phyloP scores from a whole-genome alignment of 1,139 yeast genomes.

The Pichia sp. region DNA sequence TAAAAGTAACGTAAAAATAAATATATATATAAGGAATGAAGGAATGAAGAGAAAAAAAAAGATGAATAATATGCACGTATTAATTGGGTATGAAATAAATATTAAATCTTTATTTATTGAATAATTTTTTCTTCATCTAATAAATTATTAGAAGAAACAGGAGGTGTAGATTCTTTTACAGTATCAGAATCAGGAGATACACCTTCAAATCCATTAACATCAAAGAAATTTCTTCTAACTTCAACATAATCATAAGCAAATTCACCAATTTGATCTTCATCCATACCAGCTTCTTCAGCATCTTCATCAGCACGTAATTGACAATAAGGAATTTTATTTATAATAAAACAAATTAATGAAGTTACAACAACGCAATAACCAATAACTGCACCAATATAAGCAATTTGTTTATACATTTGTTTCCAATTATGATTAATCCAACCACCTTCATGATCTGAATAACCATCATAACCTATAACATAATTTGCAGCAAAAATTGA shows the following conservation, averaged over 20 bases:
- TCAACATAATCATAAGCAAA: constrained; percentile 98
- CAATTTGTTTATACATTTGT: constrained; percentile 86
- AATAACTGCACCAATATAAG: constrained; percentile 65
- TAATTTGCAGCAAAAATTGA: constrained; percentile 83
- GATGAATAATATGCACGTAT: not conserved
- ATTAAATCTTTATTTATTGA: not conserved
- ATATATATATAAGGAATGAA: too few species aligned
- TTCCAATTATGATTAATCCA: constrained; percentile 89
- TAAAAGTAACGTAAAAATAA: too few species aligned
- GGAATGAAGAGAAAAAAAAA: too few species aligned
- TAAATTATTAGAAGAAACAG: not conserved
- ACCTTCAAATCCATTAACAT: constrained; percentile 35
- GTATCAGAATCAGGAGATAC: constrained; percentile 15
- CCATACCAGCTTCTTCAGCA: constrained; percentile 86
- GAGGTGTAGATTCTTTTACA: not conserved
- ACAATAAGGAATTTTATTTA: constrained; percentile 78
- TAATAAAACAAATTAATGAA: constrained; percentile 63
- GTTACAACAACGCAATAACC: constrained; percentile 81
- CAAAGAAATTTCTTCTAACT: constrained; percentile 86
- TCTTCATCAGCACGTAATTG: constrained; percentile 74
- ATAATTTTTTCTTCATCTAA: not conserved
- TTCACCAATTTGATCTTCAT: constrained; percentile 96
- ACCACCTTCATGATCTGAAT: constrained; percentile 80
- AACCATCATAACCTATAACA: constrained; percentile 85
- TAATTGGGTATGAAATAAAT: not conserved